Evolutionary conservation across 371 early-diverging fungal genomes (phyloP).

Genomic region (Coemansia sp.): DNA sequence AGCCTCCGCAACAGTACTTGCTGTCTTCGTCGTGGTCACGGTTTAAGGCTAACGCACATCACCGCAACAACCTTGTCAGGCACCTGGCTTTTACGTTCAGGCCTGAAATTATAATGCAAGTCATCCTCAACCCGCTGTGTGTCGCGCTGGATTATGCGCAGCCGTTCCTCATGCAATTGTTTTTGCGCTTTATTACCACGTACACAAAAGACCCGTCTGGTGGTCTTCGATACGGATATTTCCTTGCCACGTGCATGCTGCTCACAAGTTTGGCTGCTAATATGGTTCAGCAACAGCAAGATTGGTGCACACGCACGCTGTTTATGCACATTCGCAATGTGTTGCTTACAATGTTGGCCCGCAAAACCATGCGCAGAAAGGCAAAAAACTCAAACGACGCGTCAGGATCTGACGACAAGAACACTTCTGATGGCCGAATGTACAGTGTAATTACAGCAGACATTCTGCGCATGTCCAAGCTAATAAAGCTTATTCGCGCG

Average conservation of each 20-base stretch:
- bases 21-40: conserved; percentile 15
- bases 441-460: conserved; percentile 83
- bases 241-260: conserved; percentile 51
- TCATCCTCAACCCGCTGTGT: conserved; percentile 13
- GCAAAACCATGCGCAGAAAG: conserved; percentile 19
- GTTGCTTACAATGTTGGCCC: conserved; percentile 25
- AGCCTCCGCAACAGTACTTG: conserved; percentile 10
- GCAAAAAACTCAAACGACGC: background rate
- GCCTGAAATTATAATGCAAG: conserved; percentile 19
- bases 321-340: conserved; percentile 30
- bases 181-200: conserved; percentile 33
- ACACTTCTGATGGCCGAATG: conserved; percentile 62
- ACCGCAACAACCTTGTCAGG: conserved; percentile 1
- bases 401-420: background rate
- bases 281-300: conserved; percentile 55
- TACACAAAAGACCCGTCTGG: conserved; percentile 30
- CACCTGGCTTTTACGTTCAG: conserved; percentile 14
- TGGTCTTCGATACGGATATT: conserved; percentile 55
- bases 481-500: conserved; percentile 54
- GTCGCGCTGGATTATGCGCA: conserved; percentile 20
- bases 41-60: conserved; percentile 3
- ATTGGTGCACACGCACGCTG: conserved; percentile 35
- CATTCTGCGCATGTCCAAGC: conserved; percentile 60
- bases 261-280: conserved; percentile 54
- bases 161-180: conserved; percentile 40